phyloP scores from a whole-genome alignment of 1,284 basidiomycete species.

The Malassezia psittaci region DNA sequence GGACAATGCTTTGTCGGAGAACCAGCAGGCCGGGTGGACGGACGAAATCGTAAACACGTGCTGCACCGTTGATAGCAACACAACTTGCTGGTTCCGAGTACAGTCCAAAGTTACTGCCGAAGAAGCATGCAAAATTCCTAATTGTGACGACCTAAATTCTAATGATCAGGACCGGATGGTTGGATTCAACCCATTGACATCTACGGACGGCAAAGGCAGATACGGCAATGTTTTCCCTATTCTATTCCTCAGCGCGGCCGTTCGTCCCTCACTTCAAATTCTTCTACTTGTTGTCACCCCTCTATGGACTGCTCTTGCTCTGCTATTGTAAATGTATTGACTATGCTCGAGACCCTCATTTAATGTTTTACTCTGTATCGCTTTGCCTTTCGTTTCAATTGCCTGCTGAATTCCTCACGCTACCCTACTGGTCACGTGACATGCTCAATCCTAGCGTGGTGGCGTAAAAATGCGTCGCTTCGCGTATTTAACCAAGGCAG shows the following conservation, averaged over 20 bases:
- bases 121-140: constrained; percentile 27
- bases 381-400: too few species aligned
- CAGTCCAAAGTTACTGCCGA: constrained; percentile 14
- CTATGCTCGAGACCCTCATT: background rate
- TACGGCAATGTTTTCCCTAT: constrained; percentile 30
- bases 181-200: constrained; percentile 25
- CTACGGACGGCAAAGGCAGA: constrained; percentile 28
- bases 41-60: constrained; percentile 30
- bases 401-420: background rate
- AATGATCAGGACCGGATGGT: constrained; percentile 24
- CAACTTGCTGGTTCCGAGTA: constrained; percentile 25
- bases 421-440: too few species aligned
- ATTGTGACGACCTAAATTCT: constrained; percentile 20
- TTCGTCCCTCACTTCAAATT: constrained; percentile 3
- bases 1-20: constrained; percentile 22
- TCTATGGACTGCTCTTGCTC: constrained; percentile 6
- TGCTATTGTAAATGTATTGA: constrained; percentile 6
- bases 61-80: constrained; percentile 19
- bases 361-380: background rate
- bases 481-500: too few species aligned
- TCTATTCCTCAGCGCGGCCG: constrained; percentile 12
- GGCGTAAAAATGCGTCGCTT: too few species aligned
- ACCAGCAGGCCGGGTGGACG: constrained; percentile 34
- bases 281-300: constrained; percentile 15
- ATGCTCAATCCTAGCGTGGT: too few species aligned